Evolutionary conservation across 345 rosid genomes (phyloP).

Genomic region (Anacardium occidentale): DNA sequence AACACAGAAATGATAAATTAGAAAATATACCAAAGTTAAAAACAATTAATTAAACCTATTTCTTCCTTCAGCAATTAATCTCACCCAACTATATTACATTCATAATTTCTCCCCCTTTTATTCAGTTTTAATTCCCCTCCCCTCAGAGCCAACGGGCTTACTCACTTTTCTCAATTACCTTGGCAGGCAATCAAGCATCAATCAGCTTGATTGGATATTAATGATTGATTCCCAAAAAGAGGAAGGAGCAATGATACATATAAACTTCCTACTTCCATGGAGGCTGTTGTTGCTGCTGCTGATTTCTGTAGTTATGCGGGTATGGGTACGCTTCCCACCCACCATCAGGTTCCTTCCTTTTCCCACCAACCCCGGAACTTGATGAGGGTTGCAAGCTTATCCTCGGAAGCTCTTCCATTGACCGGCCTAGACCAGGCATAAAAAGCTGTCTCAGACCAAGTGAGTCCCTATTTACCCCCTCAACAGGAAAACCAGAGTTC

Average conservation of each 20-base stretch:
- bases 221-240: constrained; percentile 14
- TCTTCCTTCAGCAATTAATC: constrained; percentile 40
- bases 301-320: constrained; percentile 38
- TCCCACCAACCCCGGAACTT: constrained; percentile 62
- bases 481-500: constrained; percentile 59
- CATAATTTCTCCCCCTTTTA: constrained; percentile 36
- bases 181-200: constrained; percentile 22
- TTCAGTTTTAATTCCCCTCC: constrained; percentile 38
- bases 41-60: constrained; percentile 35
- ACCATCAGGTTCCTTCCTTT: constrained; percentile 82
- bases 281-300: constrained; percentile 46
- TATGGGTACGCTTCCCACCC: constrained; percentile 57
- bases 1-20: constrained; percentile 28
- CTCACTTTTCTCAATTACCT: constrained; percentile 21
- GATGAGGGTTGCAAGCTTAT: constrained; percentile 55
- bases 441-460: constrained; percentile 58
- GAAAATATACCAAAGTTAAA: constrained; percentile 28
- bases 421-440: constrained; percentile 51
- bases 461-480: constrained; percentile 57
- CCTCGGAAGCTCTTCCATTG: constrained; percentile 56
- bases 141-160: constrained; percentile 34
- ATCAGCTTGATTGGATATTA: constrained; percentile 27
- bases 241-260: constrained; percentile 16
- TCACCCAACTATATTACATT: constrained; percentile 43
- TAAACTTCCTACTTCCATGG: constrained; percentile 63